phyloP scores from a whole-genome alignment of 208 protist species.

The Leishmania tropica region DNA sequence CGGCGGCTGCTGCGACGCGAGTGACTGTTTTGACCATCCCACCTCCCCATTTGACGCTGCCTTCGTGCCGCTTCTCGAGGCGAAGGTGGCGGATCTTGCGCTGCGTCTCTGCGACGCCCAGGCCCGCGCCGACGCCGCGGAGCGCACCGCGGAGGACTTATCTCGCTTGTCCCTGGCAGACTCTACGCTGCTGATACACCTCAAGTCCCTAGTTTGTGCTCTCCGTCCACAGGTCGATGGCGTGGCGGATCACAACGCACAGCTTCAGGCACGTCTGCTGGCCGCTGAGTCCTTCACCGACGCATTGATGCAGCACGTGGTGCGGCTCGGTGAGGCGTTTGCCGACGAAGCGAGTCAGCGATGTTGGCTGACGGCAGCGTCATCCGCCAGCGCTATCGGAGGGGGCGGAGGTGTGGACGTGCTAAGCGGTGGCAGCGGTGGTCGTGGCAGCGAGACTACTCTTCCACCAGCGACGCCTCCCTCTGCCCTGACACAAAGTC shows the following conservation, averaged over 20 bases:
- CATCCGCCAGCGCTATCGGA: not conserved
- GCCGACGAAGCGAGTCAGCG: conserved; percentile 22
- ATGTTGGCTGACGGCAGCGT: not conserved
- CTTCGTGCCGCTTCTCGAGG: conserved; percentile 40
- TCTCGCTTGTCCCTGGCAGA: conserved; percentile 7
- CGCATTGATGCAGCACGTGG: conserved; percentile 23
- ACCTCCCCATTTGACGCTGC: not conserved
- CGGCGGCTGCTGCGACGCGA: conserved; percentile 1
- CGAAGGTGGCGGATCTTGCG: conserved; percentile 67
- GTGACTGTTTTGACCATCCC: not conserved
- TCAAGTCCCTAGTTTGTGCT: conserved; percentile 21
- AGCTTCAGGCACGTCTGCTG: conserved; percentile 22
- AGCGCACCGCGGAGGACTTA: conserved; percentile 8
- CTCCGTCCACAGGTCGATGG: conserved; percentile 17
- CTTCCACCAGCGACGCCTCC: not conserved
- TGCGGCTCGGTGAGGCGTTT: conserved; percentile 9
- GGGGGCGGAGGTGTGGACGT: not conserved
- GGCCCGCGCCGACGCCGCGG: conserved; percentile 21
- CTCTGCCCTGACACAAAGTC: conserved; percentile 3
- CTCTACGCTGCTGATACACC: conserved; percentile 7
- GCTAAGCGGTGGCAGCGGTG: not conserved
- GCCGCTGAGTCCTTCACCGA: conserved; percentile 8
- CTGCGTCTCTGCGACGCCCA: conserved; percentile 43
- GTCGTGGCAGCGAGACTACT: not conserved
- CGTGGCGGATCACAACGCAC: conserved; percentile 28